Conservation (phyloP, 768 basidiomycete genomes). For the Cubamyces lactineus region DNA sequence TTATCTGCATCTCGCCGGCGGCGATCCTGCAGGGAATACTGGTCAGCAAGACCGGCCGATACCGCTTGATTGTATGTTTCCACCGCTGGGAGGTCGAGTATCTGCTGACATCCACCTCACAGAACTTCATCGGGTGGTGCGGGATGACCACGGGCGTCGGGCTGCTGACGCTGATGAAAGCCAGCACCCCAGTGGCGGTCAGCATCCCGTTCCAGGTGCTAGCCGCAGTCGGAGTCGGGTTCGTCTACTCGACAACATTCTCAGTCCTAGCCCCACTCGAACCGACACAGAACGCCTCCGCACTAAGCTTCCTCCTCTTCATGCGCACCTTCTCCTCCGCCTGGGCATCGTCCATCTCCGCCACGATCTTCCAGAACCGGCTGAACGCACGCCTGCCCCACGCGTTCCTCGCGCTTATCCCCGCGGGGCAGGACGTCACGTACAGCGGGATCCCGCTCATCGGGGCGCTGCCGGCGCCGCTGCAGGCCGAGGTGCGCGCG, state of each 20-base stretch:
- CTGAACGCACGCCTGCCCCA: conserved; percentile 37
- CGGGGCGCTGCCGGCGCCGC: conserved; percentile 25
- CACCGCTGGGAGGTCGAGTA: conserved; percentile 27
- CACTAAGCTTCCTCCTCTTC: conserved; percentile 38
- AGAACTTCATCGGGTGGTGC: conserved; percentile 42
- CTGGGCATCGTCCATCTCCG: conserved; percentile 43
- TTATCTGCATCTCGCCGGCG: conserved; percentile 43
- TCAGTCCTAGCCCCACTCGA: conserved; percentile 31
- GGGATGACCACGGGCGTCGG: conserved; percentile 41
- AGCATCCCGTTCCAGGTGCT: conserved; percentile 31
- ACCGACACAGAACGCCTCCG: conserved; percentile 37
- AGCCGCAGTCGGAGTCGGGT: conserved; percentile 37
- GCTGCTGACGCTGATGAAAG: conserved; percentile 37
- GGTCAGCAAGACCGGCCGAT: conserved; percentile 37
- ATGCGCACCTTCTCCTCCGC: conserved; percentile 32
- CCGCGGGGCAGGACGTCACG: conserved; percentile 29
- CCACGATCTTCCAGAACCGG: conserved; percentile 42
- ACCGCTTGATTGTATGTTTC: conserved; percentile 36
- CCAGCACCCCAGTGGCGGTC: conserved; percentile 21
- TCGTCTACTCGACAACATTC: conserved; percentile 22
- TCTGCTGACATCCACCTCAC: conserved; percentile 36
- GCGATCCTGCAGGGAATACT: conserved; percentile 41
- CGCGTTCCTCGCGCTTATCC: conserved; percentile 33
- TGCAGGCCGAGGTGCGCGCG: conserved; percentile 32
- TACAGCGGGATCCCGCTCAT: conserved; percentile 40